Base-by-base conservation (phyloP, 2,329 filamentous ascomycete genomes). In the Penicillium sp. region DNA sequence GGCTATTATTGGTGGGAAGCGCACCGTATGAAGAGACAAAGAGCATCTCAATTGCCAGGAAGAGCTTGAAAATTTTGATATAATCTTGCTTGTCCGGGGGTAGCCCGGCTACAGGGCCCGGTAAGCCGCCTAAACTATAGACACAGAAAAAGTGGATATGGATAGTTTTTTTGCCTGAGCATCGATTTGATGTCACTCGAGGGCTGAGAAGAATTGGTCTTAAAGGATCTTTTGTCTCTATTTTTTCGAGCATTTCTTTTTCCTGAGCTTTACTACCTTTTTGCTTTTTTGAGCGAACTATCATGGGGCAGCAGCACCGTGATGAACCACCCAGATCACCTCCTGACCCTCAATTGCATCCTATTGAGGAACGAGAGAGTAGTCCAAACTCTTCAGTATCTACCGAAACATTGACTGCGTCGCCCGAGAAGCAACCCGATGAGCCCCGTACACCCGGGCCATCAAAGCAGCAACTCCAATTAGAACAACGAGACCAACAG, bases 331-430 rank as follows among this genome's bases (percentile, higher is more conserved):
- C 6, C 9, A 34, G 31, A 3, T 34, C 31, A 34, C 39, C 23
- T 11, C 36, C 24, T 11, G 43, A 31, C 2, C 18, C 40, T 9
- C 22, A 23, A 27, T 29, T 46, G 9, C 43, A 50, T 32, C 40
- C 47, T 11, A 46, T 50, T 23, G 40, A 47, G 26, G 47, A 47
- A 38, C 47, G 35, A 29, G 43, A 50, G 11, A 46, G 34, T 10
- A 46, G 40, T 28, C 44, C 35, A n/a, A 28, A 40, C 20, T 18
- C 24, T 7, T 34, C 31, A 18, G 14, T 9, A 3, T 34, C 31
- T 9, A 20, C 16, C 4, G 16, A 34, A 18, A 34, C 31, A 18
- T 34, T 34, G 31, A 3, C 14, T 8, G 6, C 31, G 9, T 34
- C 31, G 14, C 31, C 31, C 4, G 6, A 20, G 8, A 34, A 34